Percentiles rank a stretch among this genome's conserved stretches.
Conservation (phyloP, 2,329 filamentous ascomycete species). For the Monosporascus sp. region DNA sequence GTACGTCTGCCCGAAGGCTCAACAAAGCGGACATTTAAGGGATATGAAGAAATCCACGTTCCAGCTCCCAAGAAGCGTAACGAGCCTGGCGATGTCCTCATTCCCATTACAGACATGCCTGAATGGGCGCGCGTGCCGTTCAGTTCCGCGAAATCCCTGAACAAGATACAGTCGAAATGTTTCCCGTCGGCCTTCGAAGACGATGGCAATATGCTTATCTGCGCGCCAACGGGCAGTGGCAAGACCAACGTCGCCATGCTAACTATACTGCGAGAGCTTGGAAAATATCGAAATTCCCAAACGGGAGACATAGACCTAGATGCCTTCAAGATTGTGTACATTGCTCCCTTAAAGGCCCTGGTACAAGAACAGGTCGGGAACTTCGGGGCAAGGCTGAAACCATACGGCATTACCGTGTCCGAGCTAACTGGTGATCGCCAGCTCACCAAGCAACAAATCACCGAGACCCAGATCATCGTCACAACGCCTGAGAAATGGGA, state of each 20-base stretch:
- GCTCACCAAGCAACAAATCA: conserved; percentile 96
- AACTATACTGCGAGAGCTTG: conserved; percentile 90
- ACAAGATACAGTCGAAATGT: conserved; percentile 93
- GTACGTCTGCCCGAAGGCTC: conserved; percentile 91
- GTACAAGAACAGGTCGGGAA: conserved; percentile 98
- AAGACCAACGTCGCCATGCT: conserved; percentile 99
- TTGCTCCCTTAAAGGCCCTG: conserved; percentile 89
- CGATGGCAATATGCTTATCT: conserved; percentile 96
- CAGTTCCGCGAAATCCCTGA: conserved; percentile 78
- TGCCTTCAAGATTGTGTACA: conserved; percentile 97
- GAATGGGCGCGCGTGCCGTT: conserved; percentile 90
- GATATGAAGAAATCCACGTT: conserved; percentile 97
- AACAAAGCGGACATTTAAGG: conserved; percentile 92
- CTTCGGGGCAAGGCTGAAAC: conserved; percentile 84
- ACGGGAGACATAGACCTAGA: conserved; percentile 95
- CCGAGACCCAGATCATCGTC: conserved; percentile 96
- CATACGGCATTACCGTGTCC: conserved; percentile 88
- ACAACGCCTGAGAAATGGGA: conserved; percentile 99
- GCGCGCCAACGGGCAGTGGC: conserved; percentile 92
- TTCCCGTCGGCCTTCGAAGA: conserved; percentile 86
- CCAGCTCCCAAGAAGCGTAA: conserved; percentile 84
- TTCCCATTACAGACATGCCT: conserved; percentile 82
- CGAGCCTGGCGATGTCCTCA: conserved; percentile 73
- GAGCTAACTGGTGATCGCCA: conserved; percentile 96
- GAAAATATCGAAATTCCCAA: conserved; percentile 82